Base-by-base conservation (phyloP, 2,329 filamentous ascomycete genomes). In the Aspergillus pseudonomiae region DNA sequence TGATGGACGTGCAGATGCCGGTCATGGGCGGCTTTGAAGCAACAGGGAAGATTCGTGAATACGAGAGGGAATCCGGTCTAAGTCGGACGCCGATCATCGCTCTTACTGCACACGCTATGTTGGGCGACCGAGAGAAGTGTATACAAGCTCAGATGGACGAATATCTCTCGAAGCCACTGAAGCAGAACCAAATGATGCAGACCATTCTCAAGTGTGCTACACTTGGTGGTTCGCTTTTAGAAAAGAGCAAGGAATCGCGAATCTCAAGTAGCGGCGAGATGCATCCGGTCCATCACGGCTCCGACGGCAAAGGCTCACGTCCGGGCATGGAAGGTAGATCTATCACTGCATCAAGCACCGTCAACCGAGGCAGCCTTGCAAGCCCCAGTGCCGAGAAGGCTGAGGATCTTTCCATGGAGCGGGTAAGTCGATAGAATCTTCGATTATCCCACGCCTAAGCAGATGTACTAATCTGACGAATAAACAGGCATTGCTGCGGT, bases 1-100 rank as follows among this genome's bases (percentile, higher is more conserved):
- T 99, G 56, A 99, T 99, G 95, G 95, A 99, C 75, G 95, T 99
- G 21, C 95, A 98, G 77, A 99, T 99, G 95, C 95, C 95, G n/a
- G 91, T 98, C 73, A 98, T 98, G 94, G 95, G 95, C 75, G 95
- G 95, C 52, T 98, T 99, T 75, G 95, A 99, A 80, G 94, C 95
- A 16, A 99, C 95, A 5, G 92, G 89, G 70, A 97, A 97, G 83
- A 99, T 99, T 70, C 89, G 95, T 73, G 93, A 97, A 77, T 98
- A 94, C 78, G 95, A 99, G 78, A 89, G 90, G 64, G 91, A 89
- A 68, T 87, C 92, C 70, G 90, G 89, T 61, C 86, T 92, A 39
- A 89, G 92, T 63, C 88, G 94, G 59, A 97, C 94, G 12, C 95
- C 95, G 16, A 97, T 99, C 74, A 97, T 99, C 72, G 95, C 95